A percentile compares a stretch with the other conserved stretches of the same genome.
Evolutionary conservation across 371 early-diverging fungal genomes (phyloP).

Genomic region (Funneliformis caledonium): DNA sequence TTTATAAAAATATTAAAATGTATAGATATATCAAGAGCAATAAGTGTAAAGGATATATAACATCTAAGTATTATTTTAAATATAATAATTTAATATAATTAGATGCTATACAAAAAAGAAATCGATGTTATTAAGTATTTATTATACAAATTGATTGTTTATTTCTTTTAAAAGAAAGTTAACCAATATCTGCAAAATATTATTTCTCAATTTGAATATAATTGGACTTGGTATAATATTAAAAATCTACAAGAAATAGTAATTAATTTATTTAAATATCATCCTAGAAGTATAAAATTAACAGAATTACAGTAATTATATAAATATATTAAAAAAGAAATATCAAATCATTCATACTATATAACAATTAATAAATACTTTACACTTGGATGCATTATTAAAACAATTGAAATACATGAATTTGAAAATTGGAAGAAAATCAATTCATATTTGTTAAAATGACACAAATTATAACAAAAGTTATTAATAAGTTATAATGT

Average conservation of each 20-base stretch:
- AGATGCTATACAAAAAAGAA: not conserved
- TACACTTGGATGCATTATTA: not conserved
- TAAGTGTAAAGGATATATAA: not conserved
- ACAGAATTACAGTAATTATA: not conserved
- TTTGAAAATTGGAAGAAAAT: not conserved
- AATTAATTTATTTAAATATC: not conserved
- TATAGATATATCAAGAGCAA: not conserved
- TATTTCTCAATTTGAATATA: not conserved
- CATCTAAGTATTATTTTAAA: not conserved
- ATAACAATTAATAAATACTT: not conserved
- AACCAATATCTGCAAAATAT: not conserved
- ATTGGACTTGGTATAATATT: not conserved
- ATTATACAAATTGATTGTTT: not conserved
- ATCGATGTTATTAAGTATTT: not conserved
- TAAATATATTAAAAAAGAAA: not conserved
- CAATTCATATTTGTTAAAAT: not conserved
- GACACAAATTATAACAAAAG: not conserved
- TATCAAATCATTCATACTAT: not conserved
- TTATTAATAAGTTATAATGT: not conserved
- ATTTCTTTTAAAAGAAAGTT: not conserved
- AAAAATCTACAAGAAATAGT: not conserved
- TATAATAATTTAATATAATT: not conserved
- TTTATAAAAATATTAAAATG: not conserved
- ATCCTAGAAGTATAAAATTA: not conserved
- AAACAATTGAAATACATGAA: not conserved